Evolutionary conservation across 345 rosid species (phyloP), one percentile per base, ranked within the genome.

Genomic region (Garcia nutans): DNA sequence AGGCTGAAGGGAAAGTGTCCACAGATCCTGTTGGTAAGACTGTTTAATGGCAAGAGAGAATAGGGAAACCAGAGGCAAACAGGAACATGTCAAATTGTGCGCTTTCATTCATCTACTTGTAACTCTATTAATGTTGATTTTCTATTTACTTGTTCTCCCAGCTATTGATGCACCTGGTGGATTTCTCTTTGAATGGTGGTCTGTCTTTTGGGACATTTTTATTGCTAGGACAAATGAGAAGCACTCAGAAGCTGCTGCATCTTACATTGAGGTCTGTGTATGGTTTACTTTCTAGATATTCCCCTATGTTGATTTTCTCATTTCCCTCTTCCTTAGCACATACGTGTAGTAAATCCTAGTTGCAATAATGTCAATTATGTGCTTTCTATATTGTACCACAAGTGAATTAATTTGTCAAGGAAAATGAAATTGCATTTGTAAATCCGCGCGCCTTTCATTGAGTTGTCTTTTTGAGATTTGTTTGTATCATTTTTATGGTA

Each of bases 121-220:
- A 55, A 61, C 83, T 66, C 23, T n/a, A 59, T 54, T 60, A 54
- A 42, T 78, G 16, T 31, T 74, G 71, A 50, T 22, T 63, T 65
- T 68, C 57, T 76, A 44, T 67, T 28, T 79, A 20, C 16, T 23
- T 42, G 65, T 58, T 10, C 31, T 76, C 28, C 31, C 85, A 91
- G 96, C 91, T 73, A 88, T 91, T 56, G 89, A 91, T 79, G 88
- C 88, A 12, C 90, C 93, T 44, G 90, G 86, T 54, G 93, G 96
- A 50, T 91, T 91, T 81, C 80, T 91, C 11, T 86, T 86, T 5
- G 96, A 91, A 74, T 89, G 96, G 96, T 91, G 96, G 96, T 89
- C 93, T 74, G 91, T 91, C 31, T 28, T 28, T 28, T 91, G 96
- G 96, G 96, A 91, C 65, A 79, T 87, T 23, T 91, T 86, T 76